These are phyloP conservation scores for Aspergillus aculeatus DNA, from an alignment of 2,329 filamentous ascomycete species.

Conservation along the genomic window DNA sequence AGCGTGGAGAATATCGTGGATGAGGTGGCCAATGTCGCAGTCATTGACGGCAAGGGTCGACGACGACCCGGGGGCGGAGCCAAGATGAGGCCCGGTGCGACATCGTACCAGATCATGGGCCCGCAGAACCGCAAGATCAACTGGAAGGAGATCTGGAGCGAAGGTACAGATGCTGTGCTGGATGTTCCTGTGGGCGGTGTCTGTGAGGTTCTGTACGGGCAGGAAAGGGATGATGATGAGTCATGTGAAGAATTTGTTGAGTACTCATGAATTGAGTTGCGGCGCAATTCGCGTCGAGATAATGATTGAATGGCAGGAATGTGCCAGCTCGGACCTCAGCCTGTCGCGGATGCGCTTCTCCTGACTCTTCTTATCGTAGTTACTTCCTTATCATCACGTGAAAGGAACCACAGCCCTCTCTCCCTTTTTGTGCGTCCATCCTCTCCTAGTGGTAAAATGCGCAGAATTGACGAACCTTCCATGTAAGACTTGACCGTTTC, in stretches of 20 bases:
- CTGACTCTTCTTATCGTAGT: background rate
- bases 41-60: slow-evolving; percentile 70
- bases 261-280: background rate
- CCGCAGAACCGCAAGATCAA: slow-evolving; percentile 52
- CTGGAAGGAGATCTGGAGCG: slow-evolving; percentile 84
- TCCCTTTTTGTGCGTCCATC: background rate
- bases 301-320: background rate
- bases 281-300: no score
- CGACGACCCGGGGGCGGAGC: slow-evolving; percentile 48
- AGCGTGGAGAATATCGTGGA: slow-evolving; percentile 90
- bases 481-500: background rate
- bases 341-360: background rate
- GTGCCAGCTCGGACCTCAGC: background rate
- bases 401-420: background rate
- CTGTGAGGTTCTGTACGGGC: slow-evolving; percentile 88
- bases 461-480: background rate
- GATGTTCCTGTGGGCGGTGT: slow-evolving; percentile 93
- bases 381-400: slow-evolving; percentile 1
- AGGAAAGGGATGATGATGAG: slow-evolving; percentile 45
- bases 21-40: slow-evolving; percentile 80
- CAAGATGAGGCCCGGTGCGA: slow-evolving; percentile 42
- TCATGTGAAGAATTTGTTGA: slow-evolving; percentile 14
- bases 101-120: slow-evolving; percentile 43
- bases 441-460: background rate
- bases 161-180: slow-evolving; percentile 95